Evolutionary conservation across 2,329 filamentous ascomycete genomes (phyloP), one percentile per base, ranked within the genome.

Genomic region (Trichoderma atroviride): DNA sequence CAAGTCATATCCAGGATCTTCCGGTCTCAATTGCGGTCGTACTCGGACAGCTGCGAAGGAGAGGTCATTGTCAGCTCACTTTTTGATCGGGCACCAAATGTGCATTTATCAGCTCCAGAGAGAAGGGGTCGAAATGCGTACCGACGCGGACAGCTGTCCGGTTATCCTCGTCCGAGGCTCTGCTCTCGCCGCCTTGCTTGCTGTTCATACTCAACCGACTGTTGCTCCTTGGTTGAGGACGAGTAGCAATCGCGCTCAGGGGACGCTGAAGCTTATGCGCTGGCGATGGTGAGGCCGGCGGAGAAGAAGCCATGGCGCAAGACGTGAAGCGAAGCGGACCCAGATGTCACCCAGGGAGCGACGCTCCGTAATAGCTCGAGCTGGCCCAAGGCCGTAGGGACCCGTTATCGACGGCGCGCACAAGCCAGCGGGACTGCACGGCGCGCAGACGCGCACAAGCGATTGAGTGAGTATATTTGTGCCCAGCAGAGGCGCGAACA

Each of bases 131-230:
- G 71, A 92, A 31, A 31, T 64, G 59, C 94, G 76, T 88, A 97
- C 94, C 94, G 79, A 97, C 94, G 95, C 93, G 96, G 82, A 97
- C 94, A 31, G 94, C 92, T 7, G 94, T 97, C 79, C 92, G 94
- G 72, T 87, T 87, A 79, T 97, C 94, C 75, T 97, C 94, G 76
- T 97, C 94, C 0, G 94, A 97, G 29, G 91, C 91, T 77, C 93
- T 88, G 81, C 93, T 97, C 72, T 89, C 91, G 64, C 86, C 89
- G 76, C 88, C 89, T 64, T 88, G 90, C 80, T 92, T 95, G 82
- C 92, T 92, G 76, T 86, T 90, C 83, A 91, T 91, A 83, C 93
- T 97, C 86, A 97, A 85, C 74, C 94, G 92, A 82, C 93, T 97
- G 74, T 86, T 92, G 78, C 92, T 96, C 79, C 93, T 81, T 27